Percentiles rank a stretch among this genome's conserved stretches.
Evolutionary conservation across 495 filamentous ascomycete genomes (phyloP).

Genomic region (Cercophora newfieldiana): DNA sequence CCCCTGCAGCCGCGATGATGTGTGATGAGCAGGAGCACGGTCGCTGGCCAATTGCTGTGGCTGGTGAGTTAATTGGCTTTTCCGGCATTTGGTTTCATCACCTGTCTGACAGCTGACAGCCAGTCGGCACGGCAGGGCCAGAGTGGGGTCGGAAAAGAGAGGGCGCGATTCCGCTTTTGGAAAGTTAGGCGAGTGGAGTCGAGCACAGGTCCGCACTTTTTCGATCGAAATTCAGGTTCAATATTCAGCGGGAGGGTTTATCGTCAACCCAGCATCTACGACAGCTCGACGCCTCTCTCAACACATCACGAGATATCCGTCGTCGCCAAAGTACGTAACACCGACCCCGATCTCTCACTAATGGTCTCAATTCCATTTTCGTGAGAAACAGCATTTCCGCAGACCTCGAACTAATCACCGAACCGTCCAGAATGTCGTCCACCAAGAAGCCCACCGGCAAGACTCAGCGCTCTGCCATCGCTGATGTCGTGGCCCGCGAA

Average conservation of each 20-base stretch:
- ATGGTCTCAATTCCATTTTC: constrained; percentile 10
- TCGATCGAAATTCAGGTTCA: constrained; percentile 38
- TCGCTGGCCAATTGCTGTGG: constrained; percentile 5
- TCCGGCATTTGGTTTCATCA: neutral
- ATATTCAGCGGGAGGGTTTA: constrained; percentile 35
- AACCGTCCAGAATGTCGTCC: constrained; percentile 65
- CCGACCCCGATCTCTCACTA: neutral
- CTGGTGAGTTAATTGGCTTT: constrained; percentile 8
- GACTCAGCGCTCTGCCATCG: constrained; percentile 85
- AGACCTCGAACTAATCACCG: constrained; percentile 13
- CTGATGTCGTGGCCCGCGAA: constrained; percentile 97
- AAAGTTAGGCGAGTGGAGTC: constrained; percentile 30
- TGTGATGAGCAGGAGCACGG: constrained; percentile 19
- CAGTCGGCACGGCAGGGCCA: constrained; percentile 2
- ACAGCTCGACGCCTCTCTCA: constrained; percentile 36
- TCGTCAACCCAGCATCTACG: constrained; percentile 32
- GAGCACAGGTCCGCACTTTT: constrained; percentile 40
- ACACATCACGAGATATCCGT: constrained; percentile 31
- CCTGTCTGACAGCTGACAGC: constrained; percentile 6
- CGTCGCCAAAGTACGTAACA: constrained; percentile 37
- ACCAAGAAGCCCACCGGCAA: constrained; percentile 69
- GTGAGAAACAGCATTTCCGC: neutral
- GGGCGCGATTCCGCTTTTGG: constrained; percentile 28
- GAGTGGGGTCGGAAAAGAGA: constrained; percentile 14
- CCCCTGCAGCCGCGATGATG: constrained; percentile 10